phyloP scores from a whole-genome alignment of 1,139 yeast species.

The Magnusiomyces suaveolens region DNA sequence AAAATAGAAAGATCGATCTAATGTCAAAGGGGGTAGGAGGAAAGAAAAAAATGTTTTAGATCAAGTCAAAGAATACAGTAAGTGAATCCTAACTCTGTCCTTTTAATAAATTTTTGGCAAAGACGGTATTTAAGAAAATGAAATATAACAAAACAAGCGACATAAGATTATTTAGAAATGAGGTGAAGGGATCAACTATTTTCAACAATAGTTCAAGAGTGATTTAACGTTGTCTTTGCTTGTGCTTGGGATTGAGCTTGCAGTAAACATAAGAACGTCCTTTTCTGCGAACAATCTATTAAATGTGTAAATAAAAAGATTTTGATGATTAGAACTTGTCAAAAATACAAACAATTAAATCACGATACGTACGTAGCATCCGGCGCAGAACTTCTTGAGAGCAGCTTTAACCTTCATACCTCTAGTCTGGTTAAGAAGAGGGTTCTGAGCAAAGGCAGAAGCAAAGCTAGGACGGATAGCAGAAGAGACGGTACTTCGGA shows the following conservation, averaged over 20 bases:
- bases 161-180: not conserved
- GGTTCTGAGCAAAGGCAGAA: constrained; percentile 16
- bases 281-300: constrained; percentile 71
- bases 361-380: constrained; percentile 54
- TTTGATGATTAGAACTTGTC: not conserved
- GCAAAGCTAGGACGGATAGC: constrained; percentile 14
- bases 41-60: too few relatives aligned
- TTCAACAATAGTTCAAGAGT: too few relatives aligned
- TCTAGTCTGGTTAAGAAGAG: constrained; percentile 25
- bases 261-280: constrained; percentile 91
- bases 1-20: not conserved
- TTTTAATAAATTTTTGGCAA: too few relatives aligned
- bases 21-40: too few relatives aligned
- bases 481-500: constrained; percentile 10
- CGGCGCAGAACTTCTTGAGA: constrained; percentile 83
- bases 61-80: too few relatives aligned
- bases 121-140: too few relatives aligned
- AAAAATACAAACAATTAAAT: not conserved
- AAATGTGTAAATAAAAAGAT: not conserved
- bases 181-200: not conserved
- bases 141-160: too few relatives aligned
- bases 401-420: constrained; percentile 70
- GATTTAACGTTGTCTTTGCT: constrained; percentile 83
- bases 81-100: too few relatives aligned
- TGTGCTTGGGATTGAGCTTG: constrained; percentile 86